phyloP scores from a whole-genome alignment of 208 protist species.

The Zelonia costaricensis region DNA sequence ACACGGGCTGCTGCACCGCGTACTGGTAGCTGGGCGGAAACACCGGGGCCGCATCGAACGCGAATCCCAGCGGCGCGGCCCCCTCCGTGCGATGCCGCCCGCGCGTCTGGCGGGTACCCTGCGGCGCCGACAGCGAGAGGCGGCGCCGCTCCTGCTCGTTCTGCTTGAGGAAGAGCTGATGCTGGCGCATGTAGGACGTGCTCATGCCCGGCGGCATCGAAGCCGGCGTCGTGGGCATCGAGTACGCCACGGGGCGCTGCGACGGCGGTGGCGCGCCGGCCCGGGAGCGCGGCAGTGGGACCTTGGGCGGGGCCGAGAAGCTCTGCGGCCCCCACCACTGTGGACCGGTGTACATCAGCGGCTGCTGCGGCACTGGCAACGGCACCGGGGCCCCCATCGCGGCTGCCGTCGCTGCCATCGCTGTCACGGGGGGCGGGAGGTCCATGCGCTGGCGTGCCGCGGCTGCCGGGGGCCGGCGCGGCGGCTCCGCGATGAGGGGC shows the following conservation, averaged over 20 bases:
- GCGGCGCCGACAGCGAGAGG: conserved; percentile 12
- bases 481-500: conserved; percentile 35
- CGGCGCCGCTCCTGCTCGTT: conserved; percentile 25
- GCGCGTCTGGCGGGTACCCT: conserved; percentile 1
- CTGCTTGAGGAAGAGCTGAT: conserved; percentile 25
- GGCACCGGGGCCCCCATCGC: background rate
- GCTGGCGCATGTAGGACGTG: conserved; percentile 11
- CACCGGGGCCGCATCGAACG: background rate
- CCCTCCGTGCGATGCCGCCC: conserved; percentile 17
- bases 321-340: conserved; percentile 6
- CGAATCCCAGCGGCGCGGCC: background rate
- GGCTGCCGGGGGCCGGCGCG: background rate
- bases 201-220: background rate
- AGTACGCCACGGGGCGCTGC: background rate
- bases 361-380: background rate
- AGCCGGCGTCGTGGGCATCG: conserved; percentile 2
- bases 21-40: conserved; percentile 8
- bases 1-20: conserved; percentile 12
- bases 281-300: background rate
- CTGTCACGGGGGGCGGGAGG: background rate
- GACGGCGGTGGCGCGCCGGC: background rate
- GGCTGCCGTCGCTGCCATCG: background rate
- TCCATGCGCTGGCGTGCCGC: background rate
- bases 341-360: no score
- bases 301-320: conserved; percentile 8